Percentiles rank a stretch among this genome's conserved stretches.
phyloP scores from a whole-genome alignment of 1,284 basidiomycete species.

The Sanghuangporus weigelae region DNA sequence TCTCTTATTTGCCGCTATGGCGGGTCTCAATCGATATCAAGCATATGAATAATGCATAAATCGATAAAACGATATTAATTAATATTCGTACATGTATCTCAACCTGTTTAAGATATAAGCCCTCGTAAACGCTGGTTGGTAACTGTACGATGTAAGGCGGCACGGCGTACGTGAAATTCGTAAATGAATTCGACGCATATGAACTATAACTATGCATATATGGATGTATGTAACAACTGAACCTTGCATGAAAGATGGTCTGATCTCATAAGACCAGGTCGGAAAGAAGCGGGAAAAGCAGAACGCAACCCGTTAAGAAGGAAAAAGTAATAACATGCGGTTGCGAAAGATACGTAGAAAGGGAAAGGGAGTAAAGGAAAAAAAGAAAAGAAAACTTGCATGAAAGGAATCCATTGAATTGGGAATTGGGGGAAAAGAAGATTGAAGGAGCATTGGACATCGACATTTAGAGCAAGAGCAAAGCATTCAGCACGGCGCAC shows the following conservation, averaged over 20 bases:
- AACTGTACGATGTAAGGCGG: too few relatives aligned
- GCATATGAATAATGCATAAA: not conserved
- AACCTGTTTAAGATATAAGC: too few relatives aligned
- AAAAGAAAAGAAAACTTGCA: not conserved
- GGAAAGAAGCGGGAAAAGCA: not conserved
- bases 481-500: too few relatives aligned
- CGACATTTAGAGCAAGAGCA: too few relatives aligned
- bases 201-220: too few relatives aligned
- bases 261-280: not conserved
- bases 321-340: not conserved
- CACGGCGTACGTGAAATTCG: too few relatives aligned
- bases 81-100: too few relatives aligned
- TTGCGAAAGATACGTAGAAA: not conserved
- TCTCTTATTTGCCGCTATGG: not conserved
- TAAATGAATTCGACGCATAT: too few relatives aligned
- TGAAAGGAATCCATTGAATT: not conserved
- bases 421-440: too few relatives aligned
- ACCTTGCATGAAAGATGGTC: not conserved
- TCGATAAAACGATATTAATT: too few relatives aligned
- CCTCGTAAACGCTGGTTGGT: too few relatives aligned
- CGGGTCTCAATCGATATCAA: not conserved
- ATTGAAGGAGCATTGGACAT: too few relatives aligned
- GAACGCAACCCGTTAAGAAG: not conserved
- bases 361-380: not conserved
- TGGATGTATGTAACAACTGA: not conserved